phyloP scores from a whole-genome alignment of 805 yeast species.

The Saturnispora sanitii region DNA sequence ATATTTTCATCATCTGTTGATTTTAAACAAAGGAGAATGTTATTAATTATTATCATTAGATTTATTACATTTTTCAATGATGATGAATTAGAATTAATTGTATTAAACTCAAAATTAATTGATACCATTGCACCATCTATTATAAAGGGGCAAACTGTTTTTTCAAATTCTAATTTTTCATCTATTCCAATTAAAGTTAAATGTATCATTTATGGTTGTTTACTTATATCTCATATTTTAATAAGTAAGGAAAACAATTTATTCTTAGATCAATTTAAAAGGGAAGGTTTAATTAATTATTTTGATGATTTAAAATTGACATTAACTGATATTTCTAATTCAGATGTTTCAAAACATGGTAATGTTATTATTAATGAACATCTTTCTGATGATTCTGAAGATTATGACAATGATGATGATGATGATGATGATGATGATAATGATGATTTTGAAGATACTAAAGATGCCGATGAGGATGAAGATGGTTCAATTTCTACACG shows the following conservation, averaged over 20 bases:
- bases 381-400: constrained; percentile 13
- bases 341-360: not conserved
- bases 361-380: constrained; percentile 1
- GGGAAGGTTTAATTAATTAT: constrained; percentile 65
- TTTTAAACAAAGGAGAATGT: constrained; percentile 48
- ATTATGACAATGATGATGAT: constrained; percentile 13
- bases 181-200: not conserved
- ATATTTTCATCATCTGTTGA: constrained; percentile 69
- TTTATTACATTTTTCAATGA: constrained; percentile 34
- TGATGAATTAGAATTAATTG: constrained; percentile 23
- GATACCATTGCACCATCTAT: constrained; percentile 50
- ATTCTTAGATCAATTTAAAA: constrained; percentile 42
- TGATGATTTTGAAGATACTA: constrained; percentile 16
- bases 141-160: constrained; percentile 36
- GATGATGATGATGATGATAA: constrained; percentile 15
- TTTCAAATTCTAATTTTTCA: not conserved
- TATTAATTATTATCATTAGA: constrained; percentile 44
- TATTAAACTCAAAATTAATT: constrained; percentile 32
- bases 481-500: constrained; percentile 10
- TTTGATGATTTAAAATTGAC: constrained; percentile 24
- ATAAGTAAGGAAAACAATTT: constrained; percentile 34
- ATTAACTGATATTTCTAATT: constrained; percentile 15
- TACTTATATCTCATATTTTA: constrained; percentile 38
- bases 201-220: constrained; percentile 38
- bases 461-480: constrained; percentile 14